Evolutionary conservation across 2,329 filamentous ascomycete genomes (phyloP).

Genomic region (Aulographum hederae): DNA sequence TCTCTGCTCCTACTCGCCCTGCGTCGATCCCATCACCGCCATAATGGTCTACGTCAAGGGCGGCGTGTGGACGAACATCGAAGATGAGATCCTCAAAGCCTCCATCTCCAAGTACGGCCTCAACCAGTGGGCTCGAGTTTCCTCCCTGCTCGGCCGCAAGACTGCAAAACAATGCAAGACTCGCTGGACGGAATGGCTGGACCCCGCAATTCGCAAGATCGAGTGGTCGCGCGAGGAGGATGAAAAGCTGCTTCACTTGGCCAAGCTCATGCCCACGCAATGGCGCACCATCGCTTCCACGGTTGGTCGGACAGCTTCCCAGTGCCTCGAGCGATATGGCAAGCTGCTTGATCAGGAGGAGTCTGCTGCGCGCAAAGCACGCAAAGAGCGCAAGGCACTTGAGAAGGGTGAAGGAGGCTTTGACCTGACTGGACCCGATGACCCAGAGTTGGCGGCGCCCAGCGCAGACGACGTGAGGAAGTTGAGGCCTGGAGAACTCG

Average conservation of each 20-base stretch:
- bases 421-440: conserved; percentile 67
- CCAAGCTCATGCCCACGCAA: conserved; percentile 97
- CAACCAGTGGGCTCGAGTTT: conserved; percentile 89
- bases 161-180: conserved; percentile 99
- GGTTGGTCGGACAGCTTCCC: conserved; percentile 87
- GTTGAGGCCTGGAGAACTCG: conserved; percentile 79
- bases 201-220: conserved; percentile 93
- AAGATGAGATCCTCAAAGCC: conserved; percentile 95
- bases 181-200: conserved; percentile 95
- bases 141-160: conserved; percentile 89
- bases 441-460: conserved; percentile 72
- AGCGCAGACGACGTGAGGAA: conserved; percentile 83
- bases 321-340: conserved; percentile 93
- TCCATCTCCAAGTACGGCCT: conserved; percentile 23
- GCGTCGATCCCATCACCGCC: too few species aligned
- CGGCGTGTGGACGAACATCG: conserved; percentile 51
- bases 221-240: conserved; percentile 99
- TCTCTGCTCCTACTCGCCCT: too few species aligned
- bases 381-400: too few species aligned
- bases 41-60: conserved; percentile 47
- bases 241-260: conserved; percentile 88
- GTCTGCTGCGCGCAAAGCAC: too few species aligned
- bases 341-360: conserved; percentile 93
- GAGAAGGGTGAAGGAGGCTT: conserved; percentile 69
- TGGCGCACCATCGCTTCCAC: conserved; percentile 97